Evolutionary conservation across 305 asterid genomes (phyloP).

Genomic region (Andrographis paniculata): DNA sequence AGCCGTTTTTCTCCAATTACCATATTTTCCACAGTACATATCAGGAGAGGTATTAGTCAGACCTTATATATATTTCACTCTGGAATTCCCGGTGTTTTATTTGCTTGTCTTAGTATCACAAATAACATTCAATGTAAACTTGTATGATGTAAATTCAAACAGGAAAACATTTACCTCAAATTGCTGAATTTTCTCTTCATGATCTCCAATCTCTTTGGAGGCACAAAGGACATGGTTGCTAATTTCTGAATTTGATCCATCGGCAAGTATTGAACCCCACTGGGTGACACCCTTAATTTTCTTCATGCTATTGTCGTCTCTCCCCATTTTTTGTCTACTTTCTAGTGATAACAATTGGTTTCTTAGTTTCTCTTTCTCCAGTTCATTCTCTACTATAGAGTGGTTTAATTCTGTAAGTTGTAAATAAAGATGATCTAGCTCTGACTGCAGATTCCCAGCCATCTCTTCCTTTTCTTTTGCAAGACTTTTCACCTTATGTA

Average conservation of each 20-base stretch:
- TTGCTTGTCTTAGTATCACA: too few relatives aligned
- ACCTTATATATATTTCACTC: too few relatives aligned
- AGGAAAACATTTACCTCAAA: slow-evolving; percentile 48
- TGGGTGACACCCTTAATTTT: too few relatives aligned
- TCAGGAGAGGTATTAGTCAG: too few relatives aligned
- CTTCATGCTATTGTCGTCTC: slow-evolving; percentile 58
- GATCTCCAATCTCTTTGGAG: slow-evolving; percentile 53
- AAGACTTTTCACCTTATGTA: slow-evolving; percentile 29
- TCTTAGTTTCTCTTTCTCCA: slow-evolving; percentile 58
- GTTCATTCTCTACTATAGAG: slow-evolving; percentile 33
- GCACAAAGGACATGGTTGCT: slow-evolving; percentile 32
- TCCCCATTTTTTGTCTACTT: slow-evolving; percentile 44
- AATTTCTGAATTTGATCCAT: slow-evolving; percentile 31
- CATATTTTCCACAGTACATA: too few relatives aligned
- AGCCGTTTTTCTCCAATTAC: too few relatives aligned
- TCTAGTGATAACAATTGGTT: slow-evolving; percentile 42
- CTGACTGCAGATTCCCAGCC: slow-evolving; percentile 33
- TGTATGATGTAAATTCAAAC: background rate
- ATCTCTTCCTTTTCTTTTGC: slow-evolving; percentile 49
- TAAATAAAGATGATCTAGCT: slow-evolving; percentile 40
- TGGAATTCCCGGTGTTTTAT: too few relatives aligned
- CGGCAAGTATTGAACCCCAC: slow-evolving; percentile 33
- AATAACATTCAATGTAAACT: background rate
- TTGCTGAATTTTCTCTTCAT: slow-evolving; percentile 60
- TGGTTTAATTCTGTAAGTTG: slow-evolving; percentile 35